Evolutionary conservation across 257 asterid genomes (phyloP).

Genomic region (Jacaranda copaia): DNA sequence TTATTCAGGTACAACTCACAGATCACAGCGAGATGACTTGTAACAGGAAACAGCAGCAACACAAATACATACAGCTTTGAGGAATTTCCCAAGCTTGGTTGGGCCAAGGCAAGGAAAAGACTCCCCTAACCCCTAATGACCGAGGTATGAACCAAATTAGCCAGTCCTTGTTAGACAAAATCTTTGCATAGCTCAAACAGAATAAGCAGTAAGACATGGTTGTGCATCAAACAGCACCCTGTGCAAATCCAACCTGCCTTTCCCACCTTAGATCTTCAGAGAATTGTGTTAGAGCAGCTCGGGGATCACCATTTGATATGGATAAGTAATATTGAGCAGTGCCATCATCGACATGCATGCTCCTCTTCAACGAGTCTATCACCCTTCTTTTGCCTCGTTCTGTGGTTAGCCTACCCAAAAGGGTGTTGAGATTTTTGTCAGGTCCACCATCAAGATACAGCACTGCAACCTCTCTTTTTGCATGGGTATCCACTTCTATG

Average conservation of each 20-base stretch:
- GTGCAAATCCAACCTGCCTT: slow-evolving; percentile 67
- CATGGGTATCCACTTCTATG: slow-evolving; percentile 81
- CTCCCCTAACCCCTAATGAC: background rate
- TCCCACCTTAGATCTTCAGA: slow-evolving; percentile 91
- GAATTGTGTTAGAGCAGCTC: slow-evolving; percentile 81
- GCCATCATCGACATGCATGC: slow-evolving; percentile 87
- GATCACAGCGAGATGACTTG: background rate
- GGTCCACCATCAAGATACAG: slow-evolving; percentile 89
- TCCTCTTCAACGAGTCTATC: slow-evolving; percentile 80
- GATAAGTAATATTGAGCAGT: slow-evolving; percentile 88
- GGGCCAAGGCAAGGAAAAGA: background rate
- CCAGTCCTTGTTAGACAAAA: slow-evolving; percentile 27
- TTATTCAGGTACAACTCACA: slow-evolving; percentile 17
- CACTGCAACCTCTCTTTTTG: slow-evolving; percentile 96
- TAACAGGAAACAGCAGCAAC: slow-evolving; percentile 17
- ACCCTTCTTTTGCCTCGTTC: slow-evolving; percentile 72
- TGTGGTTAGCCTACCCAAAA: slow-evolving; percentile 50
- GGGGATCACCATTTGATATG: slow-evolving; percentile 84
- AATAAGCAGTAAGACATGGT: background rate
- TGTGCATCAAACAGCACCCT: slow-evolving; percentile 21
- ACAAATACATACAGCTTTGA: slow-evolving; percentile 24
- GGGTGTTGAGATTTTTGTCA: slow-evolving; percentile 47
- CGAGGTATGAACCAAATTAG: background rate
- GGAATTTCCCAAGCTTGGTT: slow-evolving; percentile 18
- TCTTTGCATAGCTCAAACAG: background rate